Evolutionary conservation across 108 stramenopile species (phyloP).

Genomic region (Skeletonema menzelii): DNA sequence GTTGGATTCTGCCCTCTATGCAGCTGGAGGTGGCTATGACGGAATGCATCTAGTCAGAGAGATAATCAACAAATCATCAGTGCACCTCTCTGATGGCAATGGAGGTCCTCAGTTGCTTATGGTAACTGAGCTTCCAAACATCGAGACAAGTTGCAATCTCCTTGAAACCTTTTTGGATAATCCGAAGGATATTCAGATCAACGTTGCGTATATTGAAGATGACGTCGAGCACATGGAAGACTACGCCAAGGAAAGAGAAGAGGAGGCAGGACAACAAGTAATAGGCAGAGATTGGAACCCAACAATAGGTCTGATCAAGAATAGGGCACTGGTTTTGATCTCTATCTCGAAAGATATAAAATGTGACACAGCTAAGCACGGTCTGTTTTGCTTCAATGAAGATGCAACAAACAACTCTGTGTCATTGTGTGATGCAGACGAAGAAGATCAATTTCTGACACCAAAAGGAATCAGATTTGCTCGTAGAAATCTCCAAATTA

Average conservation of each 20-base stretch:
- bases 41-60: conserved; percentile 18
- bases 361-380: background rate
- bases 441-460: background rate
- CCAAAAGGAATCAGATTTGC: background rate
- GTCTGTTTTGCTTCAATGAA: background rate
- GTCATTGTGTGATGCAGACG: background rate
- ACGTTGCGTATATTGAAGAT: conserved; percentile 28
- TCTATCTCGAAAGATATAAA: conserved; percentile 7
- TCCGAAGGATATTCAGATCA: conserved; percentile 6
- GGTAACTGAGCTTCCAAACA: conserved; percentile 46
- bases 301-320: background rate
- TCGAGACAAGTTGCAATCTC: conserved; percentile 25
- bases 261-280: conserved; percentile 7
- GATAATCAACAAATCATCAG: conserved; percentile 5
- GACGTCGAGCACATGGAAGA: conserved; percentile 38
- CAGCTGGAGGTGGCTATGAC: conserved; percentile 31
- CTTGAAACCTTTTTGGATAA: background rate
- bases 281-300: conserved; percentile 5
- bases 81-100: conserved; percentile 1
- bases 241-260: conserved; percentile 27
- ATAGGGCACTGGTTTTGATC: conserved; percentile 28
- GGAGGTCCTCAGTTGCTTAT: conserved; percentile 5
- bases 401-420: background rate
- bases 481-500: background rate
- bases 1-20: conserved; percentile 24